Conservation (phyloP, 768 basidiomycete genomes). For the Suillus discolor region DNA sequence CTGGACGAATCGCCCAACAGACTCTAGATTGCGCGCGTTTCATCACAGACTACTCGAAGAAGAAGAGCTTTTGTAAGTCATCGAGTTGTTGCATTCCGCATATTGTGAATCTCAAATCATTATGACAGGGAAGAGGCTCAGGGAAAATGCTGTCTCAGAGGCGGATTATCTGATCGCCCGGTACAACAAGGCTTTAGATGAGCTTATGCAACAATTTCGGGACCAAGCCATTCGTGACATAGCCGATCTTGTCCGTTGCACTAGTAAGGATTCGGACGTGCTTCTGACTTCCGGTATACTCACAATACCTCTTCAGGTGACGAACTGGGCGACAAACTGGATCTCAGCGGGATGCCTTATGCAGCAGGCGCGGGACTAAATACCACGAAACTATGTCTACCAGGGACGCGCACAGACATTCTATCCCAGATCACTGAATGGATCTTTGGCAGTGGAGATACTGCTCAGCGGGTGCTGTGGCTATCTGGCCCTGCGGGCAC, state of each 20-base stretch:
- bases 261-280: background rate
- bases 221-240: background rate
- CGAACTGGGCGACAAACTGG: background rate
- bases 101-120: background rate
- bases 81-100: background rate
- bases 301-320: background rate
- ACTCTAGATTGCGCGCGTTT: slow-evolving; percentile 31
- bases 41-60: slow-evolving; percentile 28
- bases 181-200: background rate
- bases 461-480: slow-evolving; percentile 12
- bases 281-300: background rate
- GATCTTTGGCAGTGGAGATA: slow-evolving; percentile 6
- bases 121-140: slow-evolving; percentile 2
- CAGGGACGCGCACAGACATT: slow-evolving; percentile 17
- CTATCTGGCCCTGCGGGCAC: slow-evolving; percentile 23
- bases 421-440: slow-evolving; percentile 21
- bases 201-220: slow-evolving; percentile 6
- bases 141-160: background rate
- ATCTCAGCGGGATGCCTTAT: slow-evolving; percentile 8
- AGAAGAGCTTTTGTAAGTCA: slow-evolving; percentile 20
- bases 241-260: background rate
- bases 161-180: background rate
- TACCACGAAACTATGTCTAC: slow-evolving; percentile 13
- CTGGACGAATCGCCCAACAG: slow-evolving; percentile 17
- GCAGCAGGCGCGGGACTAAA: slow-evolving; percentile 3